Evolutionary conservation across 192 early-diverging fungal genomes (phyloP).

Genomic region (Umbelopsis vinacea): DNA sequence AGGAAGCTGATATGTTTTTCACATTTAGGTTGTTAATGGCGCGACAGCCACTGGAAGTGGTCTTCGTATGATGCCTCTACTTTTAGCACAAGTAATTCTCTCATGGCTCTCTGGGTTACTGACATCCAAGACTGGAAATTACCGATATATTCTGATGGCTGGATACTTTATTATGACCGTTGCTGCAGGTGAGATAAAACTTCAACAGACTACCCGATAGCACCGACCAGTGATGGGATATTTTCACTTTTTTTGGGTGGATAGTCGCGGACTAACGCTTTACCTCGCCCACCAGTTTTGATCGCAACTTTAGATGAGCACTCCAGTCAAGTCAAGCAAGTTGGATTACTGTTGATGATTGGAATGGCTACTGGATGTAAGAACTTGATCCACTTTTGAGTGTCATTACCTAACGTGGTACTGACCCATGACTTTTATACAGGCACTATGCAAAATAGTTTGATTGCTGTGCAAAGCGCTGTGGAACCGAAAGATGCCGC

Average conservation of each 20-base stretch:
- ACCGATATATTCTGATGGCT: constrained; percentile 37
- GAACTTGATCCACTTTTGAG: background rate
- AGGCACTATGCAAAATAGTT: constrained; percentile 68
- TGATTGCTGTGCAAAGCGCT: constrained; percentile 73
- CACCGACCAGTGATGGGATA: no score
- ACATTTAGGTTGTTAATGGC: constrained; percentile 58
- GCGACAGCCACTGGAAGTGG: constrained; percentile 70
- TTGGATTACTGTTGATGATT: constrained; percentile 1
- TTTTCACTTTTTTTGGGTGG: background rate
- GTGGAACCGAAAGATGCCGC: constrained; percentile 55
- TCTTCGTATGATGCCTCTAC: constrained; percentile 73
- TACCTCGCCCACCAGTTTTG: background rate
- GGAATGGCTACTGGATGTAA: constrained; percentile 15
- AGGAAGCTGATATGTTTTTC: background rate
- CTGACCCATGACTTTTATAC: background rate
- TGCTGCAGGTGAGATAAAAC: background rate
- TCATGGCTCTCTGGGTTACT: constrained; percentile 67
- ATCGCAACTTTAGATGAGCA: constrained; percentile 14
- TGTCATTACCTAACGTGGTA: background rate
- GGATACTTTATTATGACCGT: constrained; percentile 20
- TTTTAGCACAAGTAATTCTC: constrained; percentile 67
- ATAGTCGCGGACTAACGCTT: no score
- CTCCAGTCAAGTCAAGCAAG: constrained; percentile 12
- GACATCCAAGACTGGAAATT: constrained; percentile 62
- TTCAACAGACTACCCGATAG: background rate